These are phyloP conservation scores for Metschnikowia shivogae DNA, from an alignment of 805 yeast genomes.

Conservation along the genomic window DNA sequence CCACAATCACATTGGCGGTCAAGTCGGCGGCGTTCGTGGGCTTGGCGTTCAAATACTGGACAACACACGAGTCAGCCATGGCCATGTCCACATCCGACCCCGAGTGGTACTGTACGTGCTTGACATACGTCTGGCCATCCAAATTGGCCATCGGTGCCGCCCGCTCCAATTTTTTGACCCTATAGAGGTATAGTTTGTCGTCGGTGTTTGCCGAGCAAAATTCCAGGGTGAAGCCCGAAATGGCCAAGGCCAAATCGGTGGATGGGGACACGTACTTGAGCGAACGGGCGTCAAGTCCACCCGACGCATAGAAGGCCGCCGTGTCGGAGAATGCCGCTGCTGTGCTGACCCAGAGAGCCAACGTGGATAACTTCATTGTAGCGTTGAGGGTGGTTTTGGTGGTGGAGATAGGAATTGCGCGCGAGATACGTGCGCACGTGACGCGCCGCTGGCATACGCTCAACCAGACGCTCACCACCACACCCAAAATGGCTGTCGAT, in stretches of 20 bases:
- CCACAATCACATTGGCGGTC: conserved; percentile 16
- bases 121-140: conserved; percentile 7
- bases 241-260: conserved; percentile 14
- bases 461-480: neutral
- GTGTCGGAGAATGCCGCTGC: conserved; percentile 18
- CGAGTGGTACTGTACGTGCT: conserved; percentile 17
- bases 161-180: conserved; percentile 21
- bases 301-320: conserved; percentile 16
- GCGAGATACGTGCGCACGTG: conserved; percentile 10
- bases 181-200: conserved; percentile 22
- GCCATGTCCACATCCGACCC: conserved; percentile 14
- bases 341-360: conserved; percentile 15
- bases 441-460: conserved; percentile 3
- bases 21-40: conserved; percentile 2
- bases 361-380: conserved; percentile 12
- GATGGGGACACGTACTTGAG: conserved; percentile 24
- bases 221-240: conserved; percentile 17
- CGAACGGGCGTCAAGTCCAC: conserved; percentile 3
- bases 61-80: conserved; percentile 11
- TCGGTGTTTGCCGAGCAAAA: conserved; percentile 17
- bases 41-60: conserved; percentile 8
- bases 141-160: conserved; percentile 1
- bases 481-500: conserved; percentile 14
- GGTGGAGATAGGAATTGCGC: neutral
- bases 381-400: neutral